Conservation (phyloP, 108 stramenopile genomes). For the Nannochloropsis salina region DNA sequence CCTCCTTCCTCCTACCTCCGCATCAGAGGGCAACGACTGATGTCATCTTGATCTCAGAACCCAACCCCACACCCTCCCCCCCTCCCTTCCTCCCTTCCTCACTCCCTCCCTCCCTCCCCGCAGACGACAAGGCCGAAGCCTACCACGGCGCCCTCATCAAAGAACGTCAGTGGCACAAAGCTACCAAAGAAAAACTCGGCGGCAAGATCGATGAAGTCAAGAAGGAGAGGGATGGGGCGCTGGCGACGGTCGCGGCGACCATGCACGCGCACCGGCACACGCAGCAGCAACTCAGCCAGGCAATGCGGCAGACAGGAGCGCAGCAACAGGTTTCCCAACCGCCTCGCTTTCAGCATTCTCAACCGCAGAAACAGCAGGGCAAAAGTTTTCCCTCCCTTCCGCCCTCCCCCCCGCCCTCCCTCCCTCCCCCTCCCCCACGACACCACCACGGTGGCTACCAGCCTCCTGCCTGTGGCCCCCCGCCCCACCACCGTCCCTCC, state of each 20-base stretch:
- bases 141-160: neutral
- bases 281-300: neutral
- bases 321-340: neutral
- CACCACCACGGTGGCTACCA: neutral
- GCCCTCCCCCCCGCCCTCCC: too few relatives aligned
- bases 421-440: neutral
- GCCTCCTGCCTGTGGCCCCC: neutral
- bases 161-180: neutral
- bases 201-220: neutral
- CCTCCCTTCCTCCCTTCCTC: neutral
- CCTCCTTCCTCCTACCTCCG: too few relatives aligned
- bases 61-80: too few relatives aligned
- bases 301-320: neutral
- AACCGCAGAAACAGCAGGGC: too few relatives aligned
- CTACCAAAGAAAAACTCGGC: neutral
- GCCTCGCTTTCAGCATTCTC: too few relatives aligned
- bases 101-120: neutral
- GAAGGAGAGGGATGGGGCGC: constrained; percentile 3
- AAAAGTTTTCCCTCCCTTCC: too few relatives aligned
- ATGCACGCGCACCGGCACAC: neutral
- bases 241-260: neutral
- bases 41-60: too few relatives aligned
- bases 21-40: too few relatives aligned
- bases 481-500: neutral
- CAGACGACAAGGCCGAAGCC: neutral